Evolutionary conservation across 2,329 filamentous ascomycete genomes (phyloP).

Genomic region (Exophiala viscosa): DNA sequence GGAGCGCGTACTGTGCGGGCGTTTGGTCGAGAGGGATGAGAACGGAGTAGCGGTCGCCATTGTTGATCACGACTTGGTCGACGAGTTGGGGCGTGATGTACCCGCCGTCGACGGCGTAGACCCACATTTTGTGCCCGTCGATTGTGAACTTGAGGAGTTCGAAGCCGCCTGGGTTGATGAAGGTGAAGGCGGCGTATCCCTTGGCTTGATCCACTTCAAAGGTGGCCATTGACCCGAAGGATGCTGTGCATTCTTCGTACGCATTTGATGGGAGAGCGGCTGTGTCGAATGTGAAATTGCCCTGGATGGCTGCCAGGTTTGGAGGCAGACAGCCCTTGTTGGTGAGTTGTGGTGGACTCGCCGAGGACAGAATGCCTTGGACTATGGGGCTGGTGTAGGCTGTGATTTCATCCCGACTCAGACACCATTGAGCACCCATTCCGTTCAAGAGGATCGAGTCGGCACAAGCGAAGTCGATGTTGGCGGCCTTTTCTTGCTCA

Average conservation of each 20-base stretch:
- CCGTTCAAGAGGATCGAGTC: constrained; percentile 63
- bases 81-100: constrained; percentile 41
- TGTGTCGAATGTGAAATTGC: constrained; percentile 39
- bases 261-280: constrained; percentile 42
- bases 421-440: constrained; percentile 55
- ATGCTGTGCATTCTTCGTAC: constrained; percentile 36
- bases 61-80: constrained; percentile 35
- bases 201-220: constrained; percentile 33
- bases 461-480: constrained; percentile 51
- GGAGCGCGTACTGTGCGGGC: constrained; percentile 41
- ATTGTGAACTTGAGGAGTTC: constrained; percentile 39
- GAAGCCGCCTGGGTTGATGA: constrained; percentile 38
- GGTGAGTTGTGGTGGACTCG: constrained; percentile 29
- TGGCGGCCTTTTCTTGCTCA: constrained; percentile 30
- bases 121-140: constrained; percentile 43
- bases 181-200: constrained; percentile 38
- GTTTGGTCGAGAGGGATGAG: constrained; percentile 41
- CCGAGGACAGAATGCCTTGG: constrained; percentile 27
- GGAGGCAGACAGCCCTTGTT: constrained; percentile 37
- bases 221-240: constrained; percentile 16
- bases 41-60: constrained; percentile 41
- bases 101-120: constrained; percentile 44
- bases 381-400: constrained; percentile 36
- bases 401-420: constrained; percentile 45
- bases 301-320: constrained; percentile 25